Base-by-base conservation (phyloP, 768 basidiomycete genomes). In the Udeniomyces megalosporus region DNA sequence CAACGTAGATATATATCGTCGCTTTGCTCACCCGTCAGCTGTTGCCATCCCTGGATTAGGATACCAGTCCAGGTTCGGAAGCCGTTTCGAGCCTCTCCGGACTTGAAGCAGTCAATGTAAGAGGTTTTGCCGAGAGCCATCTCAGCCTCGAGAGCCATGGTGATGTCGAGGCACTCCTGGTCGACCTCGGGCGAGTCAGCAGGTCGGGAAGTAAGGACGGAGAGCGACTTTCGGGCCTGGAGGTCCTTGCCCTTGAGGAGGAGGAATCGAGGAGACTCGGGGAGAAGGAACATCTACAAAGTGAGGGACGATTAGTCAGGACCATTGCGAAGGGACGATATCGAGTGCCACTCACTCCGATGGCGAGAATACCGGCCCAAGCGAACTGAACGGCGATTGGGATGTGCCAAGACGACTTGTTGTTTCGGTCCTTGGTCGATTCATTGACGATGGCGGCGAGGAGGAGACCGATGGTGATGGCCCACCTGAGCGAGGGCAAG, bases 51-150 rank as follows among this genome's bases (percentile, higher is more conserved):
- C 70, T 92, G 88, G 66, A 91, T 67, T 71, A 82, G 81, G 67
- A 87, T 85, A 68, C 89, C 89, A 35, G 85, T 82, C 71, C 84
- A 77, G n/a, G 85, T 88, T 62, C 86, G n/a, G n/a, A n/a, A n/a
- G n/a, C n/a, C n/a, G n/a, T n/a, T n/a, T n/a, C n/a, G n/a, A n/a
- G n/a, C n/a, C n/a, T n/a, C n/a, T n/a, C n/a, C n/a, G n/a, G n/a
- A n/a, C n/a, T n/a, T n/a, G n/a, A n/a, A n/a, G n/a, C n/a, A n/a
- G n/a, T n/a, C n/a, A n/a, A n/a, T n/a, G n/a, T n/a, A n/a, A n/a
- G n/a, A n/a, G n/a, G n/a, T n/a, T n/a, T n/a, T n/a, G n/a, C n/a
- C n/a, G n/a, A n/a, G n/a, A n/a, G n/a, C n/a, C n/a, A n/a, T n/a
- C n/a, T n/a, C n/a, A n/a, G n/a, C n/a, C n/a, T n/a, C n/a, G n/a